Percentiles rank a stretch among this genome's conserved stretches.
Evolutionary conservation across 257 asterid species (phyloP).

Genomic region (Mitragyna speciosa): DNA sequence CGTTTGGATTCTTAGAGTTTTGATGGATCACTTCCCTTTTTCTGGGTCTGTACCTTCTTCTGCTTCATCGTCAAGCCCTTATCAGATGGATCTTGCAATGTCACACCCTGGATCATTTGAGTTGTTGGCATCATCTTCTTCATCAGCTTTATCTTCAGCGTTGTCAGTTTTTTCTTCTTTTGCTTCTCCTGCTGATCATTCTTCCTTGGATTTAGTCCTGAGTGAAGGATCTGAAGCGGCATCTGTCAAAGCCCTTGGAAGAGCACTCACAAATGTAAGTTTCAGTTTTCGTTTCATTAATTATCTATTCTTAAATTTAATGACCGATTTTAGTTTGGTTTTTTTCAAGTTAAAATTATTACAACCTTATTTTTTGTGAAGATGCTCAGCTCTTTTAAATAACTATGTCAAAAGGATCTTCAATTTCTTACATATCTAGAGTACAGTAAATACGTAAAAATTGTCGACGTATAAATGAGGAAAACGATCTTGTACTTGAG

Average conservation of each 20-base stretch:
- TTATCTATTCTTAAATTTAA: no score
- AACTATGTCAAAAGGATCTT: no score
- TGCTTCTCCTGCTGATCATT: not conserved
- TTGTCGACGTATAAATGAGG: no score
- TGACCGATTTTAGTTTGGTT: no score
- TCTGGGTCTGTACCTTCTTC: not conserved
- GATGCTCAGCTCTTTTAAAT: no score
- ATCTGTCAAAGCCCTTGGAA: constrained; percentile 31
- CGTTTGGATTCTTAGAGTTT: constrained; percentile 30
- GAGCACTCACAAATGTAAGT: constrained; percentile 37
- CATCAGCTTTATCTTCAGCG: not conserved
- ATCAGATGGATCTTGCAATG: not conserved
- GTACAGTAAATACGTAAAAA: no score
- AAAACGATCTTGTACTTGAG: no score
- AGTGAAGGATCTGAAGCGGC: constrained; percentile 18
- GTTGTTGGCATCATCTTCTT: not conserved
- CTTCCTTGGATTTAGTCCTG: constrained; percentile 18
- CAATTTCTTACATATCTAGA: no score
- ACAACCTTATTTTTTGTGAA: no score
- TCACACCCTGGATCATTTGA: not conserved
- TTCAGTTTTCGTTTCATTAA: not conserved
- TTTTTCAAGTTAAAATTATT: no score
- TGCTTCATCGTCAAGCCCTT: not conserved
- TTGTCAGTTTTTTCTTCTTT: not conserved
- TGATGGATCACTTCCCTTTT: constrained; percentile 35